Evolutionary conservation across 495 filamentous ascomycete genomes (phyloP).

Genomic region (Cercophora newfieldiana): DNA sequence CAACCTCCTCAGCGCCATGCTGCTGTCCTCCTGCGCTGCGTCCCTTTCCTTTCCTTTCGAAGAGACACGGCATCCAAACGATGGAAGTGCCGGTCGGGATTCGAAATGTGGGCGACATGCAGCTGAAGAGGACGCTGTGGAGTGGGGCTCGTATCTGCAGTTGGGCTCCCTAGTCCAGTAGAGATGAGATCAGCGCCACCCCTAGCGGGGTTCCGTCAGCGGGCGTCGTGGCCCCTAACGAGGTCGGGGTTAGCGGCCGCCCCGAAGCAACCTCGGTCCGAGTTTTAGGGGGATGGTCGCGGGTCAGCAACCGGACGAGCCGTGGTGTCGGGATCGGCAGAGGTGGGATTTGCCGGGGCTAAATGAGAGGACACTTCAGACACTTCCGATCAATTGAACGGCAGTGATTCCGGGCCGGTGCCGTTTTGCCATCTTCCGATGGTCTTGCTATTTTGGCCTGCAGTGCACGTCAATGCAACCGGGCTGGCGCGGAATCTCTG

Average conservation of each 20-base stretch:
- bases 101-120: neutral
- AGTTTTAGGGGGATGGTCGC: neutral
- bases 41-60: too few relatives aligned
- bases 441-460: too few relatives aligned
- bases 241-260: neutral
- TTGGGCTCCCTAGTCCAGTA: neutral
- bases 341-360: neutral
- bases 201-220: neutral
- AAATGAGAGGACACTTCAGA: neutral
- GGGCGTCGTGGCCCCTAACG: neutral
- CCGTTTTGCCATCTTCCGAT: too few relatives aligned
- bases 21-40: too few relatives aligned
- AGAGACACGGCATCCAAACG: neutral
- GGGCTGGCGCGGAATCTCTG: too few relatives aligned
- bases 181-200: neutral
- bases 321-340: neutral
- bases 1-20: neutral
- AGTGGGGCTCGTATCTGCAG: neutral
- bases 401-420: too few relatives aligned
- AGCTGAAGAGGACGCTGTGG: neutral
- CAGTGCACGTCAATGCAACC: too few relatives aligned
- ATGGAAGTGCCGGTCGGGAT: neutral
- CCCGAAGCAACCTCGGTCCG: neutral
- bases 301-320: neutral
- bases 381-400: too few relatives aligned